Base-by-base conservation (phyloP, 2,329 filamentous ascomycete species). In the Botryotinia globosa region DNA sequence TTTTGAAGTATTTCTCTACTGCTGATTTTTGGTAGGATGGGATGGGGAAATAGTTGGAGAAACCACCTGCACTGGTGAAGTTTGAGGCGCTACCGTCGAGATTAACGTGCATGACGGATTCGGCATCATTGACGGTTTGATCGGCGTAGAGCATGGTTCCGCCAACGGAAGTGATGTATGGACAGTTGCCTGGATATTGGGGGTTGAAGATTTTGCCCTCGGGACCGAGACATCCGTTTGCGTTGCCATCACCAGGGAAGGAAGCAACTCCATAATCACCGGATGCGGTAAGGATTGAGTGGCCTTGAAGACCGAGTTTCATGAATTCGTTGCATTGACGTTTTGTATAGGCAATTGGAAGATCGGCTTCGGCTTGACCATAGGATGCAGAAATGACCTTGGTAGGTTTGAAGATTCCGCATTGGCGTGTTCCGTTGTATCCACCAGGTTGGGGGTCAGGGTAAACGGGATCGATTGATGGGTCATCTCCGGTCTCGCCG, bases 141-240 rank as follows among this genome's bases (percentile, higher is more conserved):
- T 85, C 71, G 82, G 76, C 72, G 84, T 82, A 75, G 83, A 81
- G 77, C 82, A 82, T 7, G n/a, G 88, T 90, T 1, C 87, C 90
- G 10, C 91, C 91, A 1, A 93, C 87, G 3, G 86, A 82, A 0
- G 91, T 93, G 12, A 92, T 87, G 80, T 88, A 93, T 0, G 90
- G 91, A 76, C 91, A 93, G 0, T 87, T 86, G 0, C 86, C 87
- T 0, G 91, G 91, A 81, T 92, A 93, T 8, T 85, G 86, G 1
- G 76, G 77, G 48, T 76, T 77, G 71, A 77, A 79, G 32, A 78
- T 77, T 7, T 29, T 63, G 7, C 74, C 69, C 29, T 77, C 54
- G 7, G 75, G 71, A 22, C 78, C 77, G 20, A 77, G 87, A 72
- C 85, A 85, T 4, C 83, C 85, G 72, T 87, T 84, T 54, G 81